phyloP scores from a whole-genome alignment of 148 eudicot genomes.

The Heliosperma pusillum region DNA sequence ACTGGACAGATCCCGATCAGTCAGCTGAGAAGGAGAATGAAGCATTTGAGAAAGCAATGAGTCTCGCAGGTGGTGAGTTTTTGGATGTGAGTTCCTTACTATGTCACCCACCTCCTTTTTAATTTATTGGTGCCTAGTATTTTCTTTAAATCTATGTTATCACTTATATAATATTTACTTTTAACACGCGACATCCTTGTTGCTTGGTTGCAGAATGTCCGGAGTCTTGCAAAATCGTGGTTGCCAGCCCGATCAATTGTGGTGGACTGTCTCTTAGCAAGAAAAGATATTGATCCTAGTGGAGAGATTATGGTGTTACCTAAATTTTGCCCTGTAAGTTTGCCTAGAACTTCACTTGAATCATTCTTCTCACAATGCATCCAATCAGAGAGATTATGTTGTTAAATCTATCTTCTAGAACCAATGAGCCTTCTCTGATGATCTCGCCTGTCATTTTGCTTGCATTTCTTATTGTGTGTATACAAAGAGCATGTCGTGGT shows the following conservation, averaged over 20 bases:
- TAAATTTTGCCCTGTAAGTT: background rate
- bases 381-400: background rate
- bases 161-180: background rate
- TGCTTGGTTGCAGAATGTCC: constrained; percentile 44
- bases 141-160: background rate
- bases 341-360: background rate
- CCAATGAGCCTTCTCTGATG: background rate
- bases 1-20: constrained; percentile 88
- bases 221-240: constrained; percentile 68
- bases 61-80: constrained; percentile 76
- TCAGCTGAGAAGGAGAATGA: constrained; percentile 76
- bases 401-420: background rate
- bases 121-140: background rate
- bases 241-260: constrained; percentile 79
- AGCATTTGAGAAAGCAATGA: constrained; percentile 76
- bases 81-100: constrained; percentile 61
- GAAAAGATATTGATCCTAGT: constrained; percentile 48
- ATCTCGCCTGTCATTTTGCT: background rate
- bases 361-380: background rate
- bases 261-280: constrained; percentile 54
- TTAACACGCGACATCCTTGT: constrained; percentile 9
- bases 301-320: constrained; percentile 63
- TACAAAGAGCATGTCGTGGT: background rate
- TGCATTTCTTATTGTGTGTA: background rate
- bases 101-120: background rate